Conservation (phyloP, 352 stramenopile genomes). For the Pythium guiyangense region DNA sequence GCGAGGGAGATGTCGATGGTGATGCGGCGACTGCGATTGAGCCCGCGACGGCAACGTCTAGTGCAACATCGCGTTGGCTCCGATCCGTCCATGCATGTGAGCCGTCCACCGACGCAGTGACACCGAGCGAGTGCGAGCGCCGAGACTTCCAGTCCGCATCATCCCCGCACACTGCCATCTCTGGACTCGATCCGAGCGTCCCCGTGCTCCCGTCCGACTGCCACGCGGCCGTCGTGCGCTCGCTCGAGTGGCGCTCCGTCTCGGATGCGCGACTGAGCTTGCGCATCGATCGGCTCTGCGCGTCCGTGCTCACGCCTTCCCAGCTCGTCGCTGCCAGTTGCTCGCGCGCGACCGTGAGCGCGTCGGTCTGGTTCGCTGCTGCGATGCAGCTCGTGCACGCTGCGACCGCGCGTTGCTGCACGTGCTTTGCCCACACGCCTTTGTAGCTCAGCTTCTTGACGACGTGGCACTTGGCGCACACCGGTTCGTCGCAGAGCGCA, state of each 20-base stretch:
- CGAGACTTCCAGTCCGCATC: conserved; percentile 3
- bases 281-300: neutral
- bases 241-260: neutral
- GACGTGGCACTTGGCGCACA: conserved; percentile 13
- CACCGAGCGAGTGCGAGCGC: conserved; percentile 9
- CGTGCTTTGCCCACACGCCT: conserved; percentile 1
- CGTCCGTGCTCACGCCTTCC: neutral
- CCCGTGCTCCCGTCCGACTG: conserved; percentile 4
- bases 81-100: neutral
- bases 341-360: conserved; percentile 3
- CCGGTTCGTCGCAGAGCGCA: conserved; percentile 7
- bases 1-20: too few species aligned
- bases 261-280: too few species aligned
- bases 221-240: conserved; percentile 6
- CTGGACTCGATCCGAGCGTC: neutral
- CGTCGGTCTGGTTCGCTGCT: conserved; percentile 3
- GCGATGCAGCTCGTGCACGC: conserved; percentile 11
- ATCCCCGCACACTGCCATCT: neutral
- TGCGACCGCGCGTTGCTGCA: conserved; percentile 1
- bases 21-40: neutral
- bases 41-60: neutral
- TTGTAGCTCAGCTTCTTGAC: conserved; percentile 6
- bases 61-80: conserved; percentile 4
- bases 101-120: conserved; percentile 5
- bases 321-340: conserved; percentile 2